These are phyloP conservation scores for Pythium sukuiense DNA, from an alignment of 352 stramenopile species.

Conservation along the genomic window DNA sequence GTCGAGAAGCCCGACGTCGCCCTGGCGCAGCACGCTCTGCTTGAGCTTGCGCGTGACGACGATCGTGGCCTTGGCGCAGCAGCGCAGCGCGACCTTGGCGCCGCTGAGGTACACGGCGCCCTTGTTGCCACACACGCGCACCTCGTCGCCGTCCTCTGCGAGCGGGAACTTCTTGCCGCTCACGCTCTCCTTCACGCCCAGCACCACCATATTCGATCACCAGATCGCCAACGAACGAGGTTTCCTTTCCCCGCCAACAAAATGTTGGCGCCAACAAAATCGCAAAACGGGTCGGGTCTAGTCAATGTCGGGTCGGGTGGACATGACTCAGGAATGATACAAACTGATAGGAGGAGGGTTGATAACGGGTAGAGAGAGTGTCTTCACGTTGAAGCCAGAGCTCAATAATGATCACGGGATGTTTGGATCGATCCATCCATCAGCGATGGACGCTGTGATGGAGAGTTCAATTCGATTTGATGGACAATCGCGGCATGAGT, in stretches of 20 bases:
- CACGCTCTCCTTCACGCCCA: conserved; percentile 76
- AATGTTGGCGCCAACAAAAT: conserved; percentile 16
- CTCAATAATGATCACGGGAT: not conserved
- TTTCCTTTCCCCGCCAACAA: conserved; percentile 5
- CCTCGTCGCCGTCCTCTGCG: conserved; percentile 44
- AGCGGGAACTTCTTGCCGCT: conserved; percentile 57
- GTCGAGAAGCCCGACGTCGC: conserved; percentile 69
- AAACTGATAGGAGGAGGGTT: not conserved
- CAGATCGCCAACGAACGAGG: not conserved
- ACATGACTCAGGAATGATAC: not conserved
- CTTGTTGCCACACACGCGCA: conserved; percentile 66
- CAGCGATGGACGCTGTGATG: not conserved
- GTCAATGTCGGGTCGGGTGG: not conserved
- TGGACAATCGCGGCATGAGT: not conserved
- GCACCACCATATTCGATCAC: conserved; percentile 18
- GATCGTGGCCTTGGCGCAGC: conserved; percentile 74
- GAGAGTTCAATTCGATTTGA: not conserved
- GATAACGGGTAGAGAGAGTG: not conserved
- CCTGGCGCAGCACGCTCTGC: conserved; percentile 71
- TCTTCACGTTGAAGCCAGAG: not conserved
- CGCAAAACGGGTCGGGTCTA: not conserved
- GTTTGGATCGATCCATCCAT: not conserved
- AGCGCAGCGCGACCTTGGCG: conserved; percentile 67
- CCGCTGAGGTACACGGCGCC: conserved; percentile 69
- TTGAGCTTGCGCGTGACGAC: conserved; percentile 70